These are phyloP conservation scores for Penicillium dipodomyicola DNA, from an alignment of 495 filamentous ascomycete genomes.

Conservation along the genomic window DNA sequence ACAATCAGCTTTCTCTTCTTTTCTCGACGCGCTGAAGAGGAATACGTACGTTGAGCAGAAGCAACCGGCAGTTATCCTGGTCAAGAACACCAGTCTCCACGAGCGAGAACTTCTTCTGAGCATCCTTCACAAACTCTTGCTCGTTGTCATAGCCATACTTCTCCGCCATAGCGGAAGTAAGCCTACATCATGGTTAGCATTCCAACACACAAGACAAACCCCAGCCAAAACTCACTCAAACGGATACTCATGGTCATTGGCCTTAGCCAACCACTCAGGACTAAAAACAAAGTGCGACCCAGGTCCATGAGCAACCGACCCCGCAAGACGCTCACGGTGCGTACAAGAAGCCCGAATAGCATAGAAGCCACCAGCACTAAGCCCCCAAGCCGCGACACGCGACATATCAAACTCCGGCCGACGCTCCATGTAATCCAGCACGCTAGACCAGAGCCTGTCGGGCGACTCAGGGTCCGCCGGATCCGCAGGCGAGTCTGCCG, in stretches of 20 bases:
- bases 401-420: constrained; percentile 59
- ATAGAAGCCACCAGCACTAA: constrained; percentile 76
- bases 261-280: constrained; percentile 60
- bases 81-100: constrained; percentile 67
- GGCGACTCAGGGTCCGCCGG: constrained; percentile 50
- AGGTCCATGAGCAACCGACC: constrained; percentile 68
- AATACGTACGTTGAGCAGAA: constrained; percentile 63
- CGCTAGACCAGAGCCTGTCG: constrained; percentile 53
- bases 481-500: constrained; percentile 72
- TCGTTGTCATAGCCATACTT: constrained; percentile 67
- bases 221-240: constrained; percentile 54
- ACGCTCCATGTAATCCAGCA: constrained; percentile 63
- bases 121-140: constrained; percentile 58
- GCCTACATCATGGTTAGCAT: constrained; percentile 33
- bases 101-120: constrained; percentile 68
- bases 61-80: constrained; percentile 57
- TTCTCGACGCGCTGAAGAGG: constrained; percentile 3
- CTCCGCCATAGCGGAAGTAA: constrained; percentile 62
- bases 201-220: not conserved
- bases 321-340: constrained; percentile 56
- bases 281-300: constrained; percentile 70
- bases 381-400: constrained; percentile 66
- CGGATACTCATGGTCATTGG: constrained; percentile 76
- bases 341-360: constrained; percentile 72
- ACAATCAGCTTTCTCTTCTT: constrained; percentile 3